Base-by-base conservation (phyloP, 2,329 filamentous ascomycete genomes). In the Metarhizium sp. region DNA sequence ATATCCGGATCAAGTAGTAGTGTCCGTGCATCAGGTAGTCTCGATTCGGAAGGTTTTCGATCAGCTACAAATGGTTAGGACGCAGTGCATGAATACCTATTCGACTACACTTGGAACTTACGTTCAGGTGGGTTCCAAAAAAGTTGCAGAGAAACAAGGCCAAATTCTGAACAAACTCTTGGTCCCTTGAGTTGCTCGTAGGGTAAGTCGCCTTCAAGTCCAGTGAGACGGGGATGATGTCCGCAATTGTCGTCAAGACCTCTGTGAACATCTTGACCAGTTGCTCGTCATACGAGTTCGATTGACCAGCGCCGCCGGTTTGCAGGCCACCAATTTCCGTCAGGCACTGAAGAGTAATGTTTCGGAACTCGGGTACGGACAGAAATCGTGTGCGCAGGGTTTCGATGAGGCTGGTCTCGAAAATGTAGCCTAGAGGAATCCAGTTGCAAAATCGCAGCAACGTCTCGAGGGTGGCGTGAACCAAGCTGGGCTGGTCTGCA, bases 211-310 rank as follows among this genome's bases (percentile, higher is more conserved):
- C 80, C 77, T 95, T 96, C 56, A 99, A 79, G 66, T 97, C 92
- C 60, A 97, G 80, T 6, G 88, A 84, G 46, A 97, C 77, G 3
- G 95, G 94, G 52, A 99, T 95, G 64, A 96, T 96, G 66, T 87
- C 90, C 20, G 92, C 87, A 64, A 99, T 95, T 38, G 89, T 92
- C 11, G 89, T 95, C 62, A 99, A 75, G 25, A 94, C 94, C 69
- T 96, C 92, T 47, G 94, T 97, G 73, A 99, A 99, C 94, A 99
- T 97, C 69, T 92, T 87, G 53, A 97, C 87, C 49, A 99, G 81
- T 75, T 96, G 92, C 70, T 99, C 94, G 64, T 96, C 90, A 68
- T 96, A 99, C 32, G 87, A 85, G 66, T 84, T 80, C 16, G 80
- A 73, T 62, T 83, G 80, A 69, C 73, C 86, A 62, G 74, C 85